Evolutionary conservation across 2,329 filamentous ascomycete genomes (phyloP), one percentile per base, ranked within the genome.

Genomic region (Drechslerella coelobrocha): DNA sequence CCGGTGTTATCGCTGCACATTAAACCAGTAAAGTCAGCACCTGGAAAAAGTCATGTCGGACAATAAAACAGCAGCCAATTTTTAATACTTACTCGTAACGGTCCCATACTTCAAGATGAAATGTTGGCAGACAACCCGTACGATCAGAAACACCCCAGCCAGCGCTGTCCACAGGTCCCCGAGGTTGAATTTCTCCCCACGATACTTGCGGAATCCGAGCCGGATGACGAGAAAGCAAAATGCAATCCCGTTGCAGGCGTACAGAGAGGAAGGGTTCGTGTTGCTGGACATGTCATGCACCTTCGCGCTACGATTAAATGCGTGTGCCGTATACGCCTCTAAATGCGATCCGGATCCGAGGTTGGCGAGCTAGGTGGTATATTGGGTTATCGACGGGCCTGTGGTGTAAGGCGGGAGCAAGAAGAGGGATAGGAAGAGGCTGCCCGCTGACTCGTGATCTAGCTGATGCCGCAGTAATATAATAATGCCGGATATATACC

Each of bases 61-160:
- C n/a, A n/a, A n/a, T n/a, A n/a, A n/a, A n/a, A n/a, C n/a, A n/a
- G n/a, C n/a, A n/a, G n/a, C n/a, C n/a, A n/a, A n/a, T n/a, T n/a
- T n/a, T n/a, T n/a, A n/a, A n/a, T 54, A 53, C 61, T 48, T 65
- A 65, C 61, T 65, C 7, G 61, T 66, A 26, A 53, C 45, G 2
- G 61, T 66, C 23, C 61, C 61, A 31, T 66, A 66, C 43, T 66
- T 66, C 12, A 66, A 50, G 17, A 66, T 53, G 29, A 53, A 66
- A 34, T 59, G 53, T 47, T 66, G 61, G 37, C 61, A 66, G 8
- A 27, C 47, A 27, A 66, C 61, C 23, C 61, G 45, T 9, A 48
- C 61, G n/a, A 66, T 66, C 53, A 66, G 45, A 53, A 66, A 66
- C 19, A 66, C 45, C 2, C 23, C 61, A 1, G 61, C 61, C 8